These are phyloP conservation scores for Trebouxia gelatinosa DNA, from an alignment of 163 green algal species.

Conservation along the genomic window DNA sequence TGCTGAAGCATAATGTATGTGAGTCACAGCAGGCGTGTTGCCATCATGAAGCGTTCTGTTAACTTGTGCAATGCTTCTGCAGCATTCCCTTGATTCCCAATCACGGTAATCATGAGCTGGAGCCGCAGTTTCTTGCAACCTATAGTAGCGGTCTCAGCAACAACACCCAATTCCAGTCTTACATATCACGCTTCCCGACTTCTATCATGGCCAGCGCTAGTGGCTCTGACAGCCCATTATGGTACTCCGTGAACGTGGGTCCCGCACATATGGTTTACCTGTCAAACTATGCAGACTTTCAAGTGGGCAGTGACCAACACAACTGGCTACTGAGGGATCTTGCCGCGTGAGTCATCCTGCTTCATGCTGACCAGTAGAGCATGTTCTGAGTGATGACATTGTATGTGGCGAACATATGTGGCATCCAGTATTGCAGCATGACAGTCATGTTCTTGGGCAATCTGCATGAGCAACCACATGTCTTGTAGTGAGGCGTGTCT, in stretches of 20 bases:
- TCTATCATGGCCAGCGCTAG: neutral
- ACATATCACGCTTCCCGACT: constrained; percentile 5
- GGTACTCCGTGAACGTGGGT: constrained; percentile 28
- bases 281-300: constrained; percentile 55
- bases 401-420: too few relatives aligned
- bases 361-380: neutral
- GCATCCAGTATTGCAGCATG: neutral
- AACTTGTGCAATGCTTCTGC: constrained; percentile 15
- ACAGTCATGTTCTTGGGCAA: neutral
- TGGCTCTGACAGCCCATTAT: constrained; percentile 40
- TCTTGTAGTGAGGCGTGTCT: neutral
- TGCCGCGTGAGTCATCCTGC: neutral
- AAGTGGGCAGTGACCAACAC: constrained; percentile 48
- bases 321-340: constrained; percentile 59
- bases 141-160: neutral
- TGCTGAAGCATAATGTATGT: neutral
- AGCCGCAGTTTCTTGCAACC: constrained; percentile 37
- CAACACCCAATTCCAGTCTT: constrained; percentile 20
- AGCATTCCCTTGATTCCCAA: constrained; percentile 51
- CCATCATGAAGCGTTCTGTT: neutral
- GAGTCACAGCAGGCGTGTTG: constrained; percentile 18
- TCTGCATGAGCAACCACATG: neutral
- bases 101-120: constrained; percentile 75
- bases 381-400: too few relatives aligned
- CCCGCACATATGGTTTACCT: neutral